A percentile compares a stretch with the other conserved stretches of the same genome.
These are phyloP conservation scores for Ustilago hordei DNA, from an alignment of 1,284 basidiomycete genomes.

Conservation along the genomic window DNA sequence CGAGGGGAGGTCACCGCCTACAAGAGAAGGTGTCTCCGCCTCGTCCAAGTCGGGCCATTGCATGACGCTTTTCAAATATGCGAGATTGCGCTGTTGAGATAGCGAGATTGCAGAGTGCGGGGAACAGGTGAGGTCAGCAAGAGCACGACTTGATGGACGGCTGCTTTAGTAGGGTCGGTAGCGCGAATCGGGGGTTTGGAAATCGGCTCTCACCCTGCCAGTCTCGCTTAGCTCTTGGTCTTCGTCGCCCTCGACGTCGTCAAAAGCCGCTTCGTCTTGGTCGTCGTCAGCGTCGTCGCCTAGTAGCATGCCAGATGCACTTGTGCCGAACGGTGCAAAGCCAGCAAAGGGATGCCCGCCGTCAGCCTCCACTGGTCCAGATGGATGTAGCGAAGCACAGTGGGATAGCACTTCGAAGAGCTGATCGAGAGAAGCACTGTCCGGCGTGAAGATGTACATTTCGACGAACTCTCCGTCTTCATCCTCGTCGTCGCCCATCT, in stretches of 20 bases:
- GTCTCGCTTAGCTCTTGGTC: constrained; percentile 78
- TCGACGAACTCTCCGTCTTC: constrained; percentile 53
- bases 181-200: constrained; percentile 79
- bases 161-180: constrained; percentile 80
- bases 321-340: constrained; percentile 63
- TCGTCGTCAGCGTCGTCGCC: constrained; percentile 73
- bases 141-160: background rate
- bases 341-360: constrained; percentile 69
- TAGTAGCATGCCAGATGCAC: constrained; percentile 23
- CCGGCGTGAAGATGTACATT: constrained; percentile 58
- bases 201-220: constrained; percentile 94
- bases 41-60: constrained; percentile 48
- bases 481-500: constrained; percentile 53
- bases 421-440: constrained; percentile 76
- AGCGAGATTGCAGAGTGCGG: constrained; percentile 6
- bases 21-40: constrained; percentile 19
- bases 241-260: constrained; percentile 72
- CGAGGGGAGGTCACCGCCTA: background rate
- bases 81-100: constrained; percentile 46
- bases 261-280: constrained; percentile 75
- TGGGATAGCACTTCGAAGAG: constrained; percentile 88
- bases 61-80: constrained; percentile 52
- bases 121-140: constrained; percentile 16
- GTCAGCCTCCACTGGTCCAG: constrained; percentile 72
- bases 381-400: constrained; percentile 89